A percentile compares a stretch with the other conserved stretches of the same genome.
Conservation (phyloP, 192 early-diverging fungal genomes). For the Backusella tarrabulga region DNA sequence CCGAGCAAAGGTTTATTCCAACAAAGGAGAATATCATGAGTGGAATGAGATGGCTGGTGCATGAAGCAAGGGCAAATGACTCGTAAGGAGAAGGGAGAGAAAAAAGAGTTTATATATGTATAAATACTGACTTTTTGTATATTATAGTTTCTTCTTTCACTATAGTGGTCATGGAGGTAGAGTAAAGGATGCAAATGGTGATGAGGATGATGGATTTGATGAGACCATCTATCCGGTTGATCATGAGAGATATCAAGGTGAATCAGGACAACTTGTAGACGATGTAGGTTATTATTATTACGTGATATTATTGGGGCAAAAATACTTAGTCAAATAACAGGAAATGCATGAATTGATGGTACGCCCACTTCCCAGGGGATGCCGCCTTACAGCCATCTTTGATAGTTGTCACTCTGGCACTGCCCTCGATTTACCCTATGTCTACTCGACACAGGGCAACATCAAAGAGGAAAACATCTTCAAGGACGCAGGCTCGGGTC, state of each 20-base stretch:
- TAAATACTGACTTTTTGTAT: not conserved
- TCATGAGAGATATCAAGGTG: conserved; percentile 47
- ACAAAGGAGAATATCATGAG: conserved; percentile 72
- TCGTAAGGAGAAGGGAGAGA: conserved; percentile 38
- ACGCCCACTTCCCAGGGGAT: conserved; percentile 58
- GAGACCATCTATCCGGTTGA: conserved; percentile 76
- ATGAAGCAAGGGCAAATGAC: conserved; percentile 72
- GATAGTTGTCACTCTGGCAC: conserved; percentile 88
- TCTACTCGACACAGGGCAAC: conserved; percentile 67
- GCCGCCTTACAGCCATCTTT: conserved; percentile 78
- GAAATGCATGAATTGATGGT: conserved; percentile 76
- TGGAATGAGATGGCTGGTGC: conserved; percentile 79
- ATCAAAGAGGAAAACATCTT: conserved; percentile 50
- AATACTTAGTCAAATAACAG: not conserved
- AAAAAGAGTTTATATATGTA: not conserved
- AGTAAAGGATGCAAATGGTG: conserved; percentile 54
- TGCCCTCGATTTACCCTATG: conserved; percentile 76
- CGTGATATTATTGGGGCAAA: too few relatives aligned
- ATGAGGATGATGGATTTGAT: conserved; percentile 78
- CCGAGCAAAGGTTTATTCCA: conserved; percentile 59
- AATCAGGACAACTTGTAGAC: conserved; percentile 66
- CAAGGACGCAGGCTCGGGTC: conserved; percentile 41
- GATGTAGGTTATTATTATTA: conserved; percentile 41
- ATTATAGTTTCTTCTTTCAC: conserved; percentile 71
- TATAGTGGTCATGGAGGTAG: conserved; percentile 78